Conservation (phyloP, 108 stramenopile genomes). For the Skeletonema menzelii region DNA sequence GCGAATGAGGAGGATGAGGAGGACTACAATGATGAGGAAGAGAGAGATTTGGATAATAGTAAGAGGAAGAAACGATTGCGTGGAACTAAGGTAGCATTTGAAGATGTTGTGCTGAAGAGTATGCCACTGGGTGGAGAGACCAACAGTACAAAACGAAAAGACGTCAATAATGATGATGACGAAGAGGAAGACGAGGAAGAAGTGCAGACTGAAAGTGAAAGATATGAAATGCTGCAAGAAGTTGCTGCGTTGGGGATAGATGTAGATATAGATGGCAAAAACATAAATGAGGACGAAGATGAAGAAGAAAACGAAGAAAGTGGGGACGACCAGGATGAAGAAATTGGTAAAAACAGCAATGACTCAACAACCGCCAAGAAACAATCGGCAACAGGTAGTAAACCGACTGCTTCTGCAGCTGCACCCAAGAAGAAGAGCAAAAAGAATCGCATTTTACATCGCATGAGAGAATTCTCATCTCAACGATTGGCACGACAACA, state of each 20-base stretch:
- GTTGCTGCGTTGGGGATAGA: slow-evolving; percentile 35
- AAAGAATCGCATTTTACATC: slow-evolving; percentile 51
- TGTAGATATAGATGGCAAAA: slow-evolving; percentile 7
- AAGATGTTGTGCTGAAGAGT: slow-evolving; percentile 60
- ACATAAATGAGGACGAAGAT: slow-evolving; percentile 20
- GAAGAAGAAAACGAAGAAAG: slow-evolving; percentile 13
- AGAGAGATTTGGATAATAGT: background rate
- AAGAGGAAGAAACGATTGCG: slow-evolving; percentile 49
- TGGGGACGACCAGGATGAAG: slow-evolving; percentile 2
- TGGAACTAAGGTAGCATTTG: slow-evolving; percentile 62
- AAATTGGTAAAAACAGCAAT: background rate
- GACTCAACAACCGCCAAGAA: background rate
- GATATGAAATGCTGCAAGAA: slow-evolving; percentile 31
- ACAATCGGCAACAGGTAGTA: background rate
- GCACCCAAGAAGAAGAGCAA: slow-evolving; percentile 17
- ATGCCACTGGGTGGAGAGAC: slow-evolving; percentile 26
- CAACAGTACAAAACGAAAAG: slow-evolving; percentile 7
- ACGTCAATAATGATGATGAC: slow-evolving; percentile 34
- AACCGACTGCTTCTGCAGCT: background rate
- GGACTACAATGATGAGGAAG: background rate
- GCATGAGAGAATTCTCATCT: slow-evolving; percentile 73
- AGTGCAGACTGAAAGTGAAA: slow-evolving; percentile 24
- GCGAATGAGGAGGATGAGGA: slow-evolving; percentile 37
- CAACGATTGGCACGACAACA: slow-evolving; percentile 69
- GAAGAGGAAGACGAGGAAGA: slow-evolving; percentile 20